phyloP scores from a whole-genome alignment of 164 flowering plant species.

The Cinnamomum micranthum region DNA sequence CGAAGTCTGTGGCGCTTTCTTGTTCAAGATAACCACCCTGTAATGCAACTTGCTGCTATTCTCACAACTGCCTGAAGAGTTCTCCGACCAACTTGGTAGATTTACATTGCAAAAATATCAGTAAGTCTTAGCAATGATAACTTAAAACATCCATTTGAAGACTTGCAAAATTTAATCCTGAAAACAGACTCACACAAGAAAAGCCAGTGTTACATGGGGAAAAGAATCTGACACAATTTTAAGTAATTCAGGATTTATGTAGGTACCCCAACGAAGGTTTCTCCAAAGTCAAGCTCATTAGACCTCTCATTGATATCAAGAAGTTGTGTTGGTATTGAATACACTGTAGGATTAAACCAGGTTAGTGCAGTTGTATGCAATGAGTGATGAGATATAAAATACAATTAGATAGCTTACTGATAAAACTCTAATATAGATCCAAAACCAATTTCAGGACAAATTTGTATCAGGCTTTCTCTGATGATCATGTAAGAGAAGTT shows the following conservation, averaged over 20 bases:
- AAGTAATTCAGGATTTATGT: too few relatives aligned
- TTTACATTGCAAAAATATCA: too few relatives aligned
- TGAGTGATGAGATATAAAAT: slow-evolving; percentile 9
- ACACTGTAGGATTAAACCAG: too few relatives aligned
- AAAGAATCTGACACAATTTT: slow-evolving; percentile 12
- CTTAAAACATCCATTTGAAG: slow-evolving; percentile 15
- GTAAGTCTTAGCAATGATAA: too few relatives aligned
- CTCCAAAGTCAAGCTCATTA: slow-evolving; percentile 18
- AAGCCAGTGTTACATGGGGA: too few relatives aligned
- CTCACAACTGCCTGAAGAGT: too few relatives aligned
- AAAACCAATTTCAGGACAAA: slow-evolving; percentile 49
- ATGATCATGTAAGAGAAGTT: slow-evolving; percentile 34
- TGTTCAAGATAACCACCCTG: slow-evolving; percentile 23
- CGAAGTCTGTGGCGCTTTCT: slow-evolving; percentile 22
- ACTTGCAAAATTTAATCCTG: slow-evolving; percentile 51
- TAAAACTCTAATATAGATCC: slow-evolving; percentile 45
- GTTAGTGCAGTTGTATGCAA: slow-evolving; percentile 1
- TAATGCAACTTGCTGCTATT: too few relatives aligned
- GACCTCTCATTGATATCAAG: slow-evolving; percentile 10
- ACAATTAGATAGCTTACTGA: slow-evolving; percentile 38
- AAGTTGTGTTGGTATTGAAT: slow-evolving; percentile 6
- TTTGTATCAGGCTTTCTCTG: slow-evolving; percentile 51
- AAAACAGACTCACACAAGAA: background rate
- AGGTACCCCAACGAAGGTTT: background rate
- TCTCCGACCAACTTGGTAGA: too few relatives aligned